Conservation (phyloP, 176 grass and related monocot species). For the Musa schizocarpa region DNA sequence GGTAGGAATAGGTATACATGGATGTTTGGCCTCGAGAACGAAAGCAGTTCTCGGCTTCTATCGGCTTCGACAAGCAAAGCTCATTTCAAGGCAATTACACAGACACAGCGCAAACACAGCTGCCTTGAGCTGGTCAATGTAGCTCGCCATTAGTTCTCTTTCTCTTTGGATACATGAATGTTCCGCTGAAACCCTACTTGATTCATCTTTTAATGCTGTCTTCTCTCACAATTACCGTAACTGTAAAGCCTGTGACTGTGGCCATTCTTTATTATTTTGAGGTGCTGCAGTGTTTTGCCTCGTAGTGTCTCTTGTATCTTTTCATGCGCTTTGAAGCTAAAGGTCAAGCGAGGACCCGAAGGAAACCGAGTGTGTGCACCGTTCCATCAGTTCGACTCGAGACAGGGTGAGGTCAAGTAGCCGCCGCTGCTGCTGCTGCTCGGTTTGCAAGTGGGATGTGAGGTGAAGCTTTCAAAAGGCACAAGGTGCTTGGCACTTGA, state of each 20-base stretch:
- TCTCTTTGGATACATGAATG: no score
- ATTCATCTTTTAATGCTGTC: no score
- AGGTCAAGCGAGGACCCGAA: not conserved
- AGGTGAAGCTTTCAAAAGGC: not conserved
- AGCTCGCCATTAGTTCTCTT: no score
- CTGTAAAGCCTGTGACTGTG: no score
- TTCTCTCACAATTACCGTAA: no score
- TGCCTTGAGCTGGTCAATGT: not conserved
- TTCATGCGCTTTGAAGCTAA: not conserved
- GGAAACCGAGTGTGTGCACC: not conserved
- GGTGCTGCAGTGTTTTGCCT: no score
- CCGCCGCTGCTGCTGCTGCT: not conserved
- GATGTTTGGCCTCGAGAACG: not conserved
- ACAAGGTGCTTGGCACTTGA: not conserved
- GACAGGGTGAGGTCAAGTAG: not conserved
- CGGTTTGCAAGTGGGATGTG: not conserved
- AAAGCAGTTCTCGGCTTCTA: not conserved
- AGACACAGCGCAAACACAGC: not conserved
- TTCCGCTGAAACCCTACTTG: no score
- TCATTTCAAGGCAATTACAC: not conserved
- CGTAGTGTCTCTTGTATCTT: no score
- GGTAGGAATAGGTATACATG: not conserved
- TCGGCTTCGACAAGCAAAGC: not conserved
- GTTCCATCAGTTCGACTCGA: no score
- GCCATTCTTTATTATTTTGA: no score